These are phyloP conservation scores for Lepidopterella palustris DNA, from an alignment of 495 filamentous ascomycete genomes.

Conservation along the genomic window DNA sequence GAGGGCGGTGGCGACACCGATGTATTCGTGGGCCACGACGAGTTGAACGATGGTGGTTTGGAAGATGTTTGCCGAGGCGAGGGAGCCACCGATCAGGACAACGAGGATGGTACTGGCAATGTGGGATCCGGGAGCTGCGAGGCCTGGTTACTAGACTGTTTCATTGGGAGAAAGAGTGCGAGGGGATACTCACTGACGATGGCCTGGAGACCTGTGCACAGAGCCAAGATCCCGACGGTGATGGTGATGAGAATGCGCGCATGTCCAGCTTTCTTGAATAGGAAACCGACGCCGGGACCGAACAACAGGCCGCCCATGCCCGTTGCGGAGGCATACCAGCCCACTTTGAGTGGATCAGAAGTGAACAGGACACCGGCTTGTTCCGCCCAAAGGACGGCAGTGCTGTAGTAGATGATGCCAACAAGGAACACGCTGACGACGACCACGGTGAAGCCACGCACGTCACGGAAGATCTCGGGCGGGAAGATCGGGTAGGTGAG, in stretches of 20 bases:
- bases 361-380: neutral
- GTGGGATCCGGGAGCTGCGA: neutral
- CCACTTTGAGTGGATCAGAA: neutral
- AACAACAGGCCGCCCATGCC: neutral
- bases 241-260: neutral
- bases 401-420: neutral
- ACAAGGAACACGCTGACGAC: neutral
- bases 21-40: neutral
- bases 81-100: neutral
- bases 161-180: neutral
- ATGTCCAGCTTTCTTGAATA: neutral
- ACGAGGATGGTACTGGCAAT: neutral
- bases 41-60: neutral
- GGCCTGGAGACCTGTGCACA: neutral
- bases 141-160: neutral
- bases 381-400: neutral
- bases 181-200: neutral
- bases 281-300: neutral
- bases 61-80: neutral
- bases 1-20: constrained; percentile 12
- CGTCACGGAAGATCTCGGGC: neutral
- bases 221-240: neutral
- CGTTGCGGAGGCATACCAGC: neutral
- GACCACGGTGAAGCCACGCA: neutral
- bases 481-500: neutral